Percentiles rank a stretch among this genome's conserved stretches.
Conservation (phyloP, 208 protist species). For the Leptomonas seymouri region DNA sequence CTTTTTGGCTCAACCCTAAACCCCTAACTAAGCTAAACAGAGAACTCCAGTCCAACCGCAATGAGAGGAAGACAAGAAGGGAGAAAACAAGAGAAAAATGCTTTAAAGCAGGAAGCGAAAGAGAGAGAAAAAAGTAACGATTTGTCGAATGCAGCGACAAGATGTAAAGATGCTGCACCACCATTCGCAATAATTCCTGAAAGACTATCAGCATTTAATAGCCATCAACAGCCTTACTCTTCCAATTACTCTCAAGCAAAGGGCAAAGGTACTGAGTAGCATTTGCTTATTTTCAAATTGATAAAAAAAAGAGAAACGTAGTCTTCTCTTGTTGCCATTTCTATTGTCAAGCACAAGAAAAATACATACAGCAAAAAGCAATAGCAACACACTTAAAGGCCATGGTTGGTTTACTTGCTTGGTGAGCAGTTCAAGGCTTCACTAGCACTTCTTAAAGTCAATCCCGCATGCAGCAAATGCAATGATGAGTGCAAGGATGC, state of each 20-base stretch:
- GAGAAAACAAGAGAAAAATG: constrained; percentile 1
- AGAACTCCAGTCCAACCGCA: not conserved
- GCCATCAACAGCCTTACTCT: no score
- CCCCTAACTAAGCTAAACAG: constrained; percentile 2
- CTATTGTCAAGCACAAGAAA: not conserved
- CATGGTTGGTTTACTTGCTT: constrained; percentile 6
- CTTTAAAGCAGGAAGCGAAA: not conserved
- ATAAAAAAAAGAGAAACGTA: constrained; percentile 3
- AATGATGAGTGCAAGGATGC: constrained; percentile 62
- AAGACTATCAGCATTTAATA: no score
- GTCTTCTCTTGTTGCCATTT: not conserved
- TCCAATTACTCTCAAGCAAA: no score
- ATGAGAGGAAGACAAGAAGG: not conserved
- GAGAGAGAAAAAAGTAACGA: not conserved
- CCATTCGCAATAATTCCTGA: no score
- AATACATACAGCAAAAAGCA: not conserved
- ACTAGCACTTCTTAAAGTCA: constrained; percentile 72
- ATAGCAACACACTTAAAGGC: not conserved
- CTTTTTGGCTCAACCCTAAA: no score
- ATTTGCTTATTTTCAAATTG: no score
- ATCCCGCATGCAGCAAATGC: constrained; percentile 67
- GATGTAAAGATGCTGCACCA: no score
- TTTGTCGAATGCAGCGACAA: no score
- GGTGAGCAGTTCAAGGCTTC: not conserved
- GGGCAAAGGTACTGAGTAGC: no score